phyloP scores from a whole-genome alignment of 441 rosid genomes.

The Breynia disticha region DNA sequence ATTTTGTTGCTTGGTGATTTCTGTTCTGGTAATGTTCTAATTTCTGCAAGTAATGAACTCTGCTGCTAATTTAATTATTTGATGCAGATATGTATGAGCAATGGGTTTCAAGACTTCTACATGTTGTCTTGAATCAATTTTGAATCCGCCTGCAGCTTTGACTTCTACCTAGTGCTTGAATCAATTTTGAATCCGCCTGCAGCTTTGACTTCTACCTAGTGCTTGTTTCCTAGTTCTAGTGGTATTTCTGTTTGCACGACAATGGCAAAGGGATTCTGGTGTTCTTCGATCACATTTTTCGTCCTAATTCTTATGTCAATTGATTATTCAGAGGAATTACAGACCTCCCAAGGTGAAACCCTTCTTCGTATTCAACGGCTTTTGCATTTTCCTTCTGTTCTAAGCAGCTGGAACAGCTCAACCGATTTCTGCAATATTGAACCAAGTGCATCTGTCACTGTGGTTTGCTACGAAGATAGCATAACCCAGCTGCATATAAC shows the following conservation, averaged over 20 bases:
- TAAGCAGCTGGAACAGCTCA: constrained; percentile 58
- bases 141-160: no score
- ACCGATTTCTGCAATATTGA: constrained; percentile 82
- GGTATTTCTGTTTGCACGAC: constrained; percentile 1
- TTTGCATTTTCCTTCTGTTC: constrained; percentile 49
- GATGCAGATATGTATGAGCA: no score
- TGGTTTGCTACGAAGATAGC: constrained; percentile 72
- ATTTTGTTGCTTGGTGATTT: neutral
- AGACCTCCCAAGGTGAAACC: constrained; percentile 59
- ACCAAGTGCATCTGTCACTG: constrained; percentile 49
- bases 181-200: no score
- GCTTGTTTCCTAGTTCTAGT: constrained; percentile 6
- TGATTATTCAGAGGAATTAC: constrained; percentile 44
- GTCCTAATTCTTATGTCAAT: constrained; percentile 26
- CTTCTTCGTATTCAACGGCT: constrained; percentile 61
- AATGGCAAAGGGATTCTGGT: constrained; percentile 40
- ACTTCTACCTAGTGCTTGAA: no score
- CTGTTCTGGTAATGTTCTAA: no score
- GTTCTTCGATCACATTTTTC: constrained; percentile 24
- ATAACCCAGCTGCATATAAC: constrained; percentile 80
- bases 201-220: no score
- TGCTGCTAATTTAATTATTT: no score
- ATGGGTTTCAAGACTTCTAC: neutral
- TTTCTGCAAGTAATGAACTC: no score
- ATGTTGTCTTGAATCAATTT: neutral